phyloP scores from a whole-genome alignment of 2,329 filamentous ascomycete genomes.

The Aspergillus transmontanensis region DNA sequence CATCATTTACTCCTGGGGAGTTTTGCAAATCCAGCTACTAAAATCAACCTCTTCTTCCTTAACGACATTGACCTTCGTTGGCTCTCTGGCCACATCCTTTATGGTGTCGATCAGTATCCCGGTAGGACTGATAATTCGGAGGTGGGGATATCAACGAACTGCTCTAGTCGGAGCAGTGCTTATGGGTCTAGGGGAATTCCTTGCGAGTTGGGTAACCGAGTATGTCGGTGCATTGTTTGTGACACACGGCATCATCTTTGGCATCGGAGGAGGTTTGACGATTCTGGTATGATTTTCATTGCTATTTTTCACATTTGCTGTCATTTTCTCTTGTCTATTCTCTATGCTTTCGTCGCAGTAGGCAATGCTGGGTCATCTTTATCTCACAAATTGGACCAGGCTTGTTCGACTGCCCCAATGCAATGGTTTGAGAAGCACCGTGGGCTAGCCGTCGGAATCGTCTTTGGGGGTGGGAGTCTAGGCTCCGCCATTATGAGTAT shows the following conservation, averaged over 20 bases:
- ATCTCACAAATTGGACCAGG: background rate
- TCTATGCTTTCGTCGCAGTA: too few species aligned
- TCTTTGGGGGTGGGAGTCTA: background rate
- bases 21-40: background rate
- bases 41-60: background rate
- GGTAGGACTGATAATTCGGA: background rate
- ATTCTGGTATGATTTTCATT: background rate
- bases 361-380: background rate
- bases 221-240: background rate
- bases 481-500: background rate
- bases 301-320: background rate
- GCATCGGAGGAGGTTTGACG: background rate
- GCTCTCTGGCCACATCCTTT: background rate
- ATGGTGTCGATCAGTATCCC: background rate
- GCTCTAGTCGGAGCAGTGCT: background rate
- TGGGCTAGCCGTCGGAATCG: background rate
- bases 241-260: background rate
- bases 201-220: background rate
- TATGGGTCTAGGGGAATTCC: background rate
- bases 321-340: background rate
- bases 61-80: background rate
- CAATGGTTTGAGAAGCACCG: background rate
- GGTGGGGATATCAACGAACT: background rate
- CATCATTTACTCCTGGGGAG: background rate
- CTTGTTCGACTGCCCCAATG: background rate